Percentiles rank a stretch among this genome's conserved stretches.
These are phyloP conservation scores for Xylaria multiplex DNA, from an alignment of 2,329 filamentous ascomycete species.

Conservation along the genomic window DNA sequence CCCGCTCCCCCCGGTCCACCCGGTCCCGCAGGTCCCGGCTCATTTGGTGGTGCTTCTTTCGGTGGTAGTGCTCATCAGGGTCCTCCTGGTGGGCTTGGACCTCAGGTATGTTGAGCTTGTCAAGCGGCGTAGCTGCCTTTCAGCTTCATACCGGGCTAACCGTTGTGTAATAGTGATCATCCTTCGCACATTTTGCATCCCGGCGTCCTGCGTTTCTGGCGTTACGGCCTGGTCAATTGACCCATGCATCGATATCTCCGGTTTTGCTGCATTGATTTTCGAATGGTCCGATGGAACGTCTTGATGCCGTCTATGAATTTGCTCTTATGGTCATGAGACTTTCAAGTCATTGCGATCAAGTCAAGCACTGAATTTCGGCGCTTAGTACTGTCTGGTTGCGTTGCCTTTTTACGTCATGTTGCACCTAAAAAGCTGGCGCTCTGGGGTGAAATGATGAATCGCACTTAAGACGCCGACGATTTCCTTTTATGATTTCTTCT, in stretches of 20 bases:
- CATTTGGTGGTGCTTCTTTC: conserved; percentile 44
- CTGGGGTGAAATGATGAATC: conserved; percentile 40
- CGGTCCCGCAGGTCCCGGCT: conserved; percentile 45
- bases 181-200: conserved; percentile 46
- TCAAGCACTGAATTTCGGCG: conserved; percentile 27
- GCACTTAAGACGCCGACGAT: conserved; percentile 41
- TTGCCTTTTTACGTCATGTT: conserved; percentile 42
- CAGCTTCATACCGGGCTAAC: conserved; percentile 31
- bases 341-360: conserved; percentile 27
- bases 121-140: not conserved
- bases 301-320: conserved; percentile 40
- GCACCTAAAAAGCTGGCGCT: conserved; percentile 43
- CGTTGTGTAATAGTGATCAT: conserved; percentile 30
- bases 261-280: conserved; percentile 45
- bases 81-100: conserved; percentile 48
- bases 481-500: conserved; percentile 43
- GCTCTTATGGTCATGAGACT: conserved; percentile 35
- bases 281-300: conserved; percentile 39
- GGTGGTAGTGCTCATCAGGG: conserved; percentile 45
- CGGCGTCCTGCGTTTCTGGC: conserved; percentile 50
- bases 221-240: conserved; percentile 48
- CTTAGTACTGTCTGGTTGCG: conserved; percentile 40
- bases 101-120: conserved; percentile 44
- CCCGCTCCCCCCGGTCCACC: conserved; percentile 46
- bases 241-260: conserved; percentile 46